Base-by-base conservation (phyloP, 2,329 filamentous ascomycete genomes). In the Fusarium brevicatenulatum region DNA sequence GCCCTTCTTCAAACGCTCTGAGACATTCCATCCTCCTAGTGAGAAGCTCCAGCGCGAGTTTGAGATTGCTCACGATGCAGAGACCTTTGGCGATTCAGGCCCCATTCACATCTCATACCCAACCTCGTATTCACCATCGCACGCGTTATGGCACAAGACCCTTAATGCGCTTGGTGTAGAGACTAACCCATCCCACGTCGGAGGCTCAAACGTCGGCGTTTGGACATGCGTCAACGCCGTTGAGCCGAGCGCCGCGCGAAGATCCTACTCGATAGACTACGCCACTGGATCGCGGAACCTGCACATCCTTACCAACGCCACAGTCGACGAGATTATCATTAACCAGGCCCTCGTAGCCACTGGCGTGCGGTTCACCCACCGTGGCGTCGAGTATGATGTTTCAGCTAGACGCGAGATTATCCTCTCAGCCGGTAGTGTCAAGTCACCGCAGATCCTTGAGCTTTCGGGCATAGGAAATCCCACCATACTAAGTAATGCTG, bases 381-480 rank as follows among this genome's bases (percentile, higher is more conserved):
- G 81, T 52, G 86, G 86, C 7, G 76, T 60, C 25, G 75, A 70
- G 78, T 57, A 79, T 4, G 77, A 76, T 9, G 83, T 86, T 50
- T 76, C 80, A 12, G 86, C 82, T 3, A 81, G 70, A 71, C 85
- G 66, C 16, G 90, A 92, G 72, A 84, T 91, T 16, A 85, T 92
- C 42, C 78, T 92, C 5, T 86, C 86, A 9, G 89, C 89, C 2
- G 91, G 91, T 1, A 86, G 84, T 34, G 81, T 88, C 44, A 85
- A 86, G 76, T 90, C 87, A 15, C 90, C 86, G 9, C 89, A 87
- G 78, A 81, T 90, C 21, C 84, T 88, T n/a, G 90, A 92, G 70
- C 81, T 91, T 4, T 91, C 89, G 0, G 90, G 90, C 1, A 84
- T 92, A 43, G 90, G 90, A 8, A 81, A 84, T 50, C 70, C 74